Base-by-base conservation (phyloP, 1,139 yeast species). In the Meyerozyma guilliermondii region DNA sequence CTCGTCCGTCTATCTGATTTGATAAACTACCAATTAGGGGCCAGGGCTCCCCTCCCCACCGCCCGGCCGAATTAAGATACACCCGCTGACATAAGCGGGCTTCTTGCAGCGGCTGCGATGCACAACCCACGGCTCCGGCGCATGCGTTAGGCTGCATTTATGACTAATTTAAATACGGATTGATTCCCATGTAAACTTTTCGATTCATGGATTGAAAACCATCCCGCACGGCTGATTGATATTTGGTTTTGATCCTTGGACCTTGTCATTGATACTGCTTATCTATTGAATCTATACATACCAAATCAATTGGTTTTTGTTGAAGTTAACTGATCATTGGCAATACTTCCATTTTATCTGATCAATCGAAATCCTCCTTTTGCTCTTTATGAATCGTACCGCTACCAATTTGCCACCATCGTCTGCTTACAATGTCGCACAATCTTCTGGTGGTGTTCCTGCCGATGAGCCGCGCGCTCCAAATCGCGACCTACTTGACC, bases 371-470 rank as follows among this genome's bases (percentile, higher is more conserved):
- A 20, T 3, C 22, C 5, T 20, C 5, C 7, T 3, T 20, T n/a
- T 5, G 7, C 13, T 26, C 13, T 26, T n/a, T 26, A 26, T 26
- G 28, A 26, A 26, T 26, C 28, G 28, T 26, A 26, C 34, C 5
- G 34, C 18, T 5, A 14, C 34, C 34, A 30, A 30, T 30, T 30
- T 30, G 34, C 34, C 34, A 30, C 34, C 34, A 30, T 16, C 34
- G 11, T 13, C 34, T 30, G 9, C 34, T 8, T 13, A 5, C 28
- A n/a, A 26, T 26, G 4, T 26, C 13, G 28, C 28, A 10, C 28
- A 10, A n/a, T n/a, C 13, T 5, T 3, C 16, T 13, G 18, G 6
- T 9, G 14, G 4, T 16, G 33, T 14, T 8, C 33, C 33, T 14
- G 16, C 33, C 18, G 16, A 29, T 20, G n/a, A 8, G 36, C 23